Base-by-base conservation (phyloP, 2,329 filamentous ascomycete species). In the Hyphodiscus sp. region DNA sequence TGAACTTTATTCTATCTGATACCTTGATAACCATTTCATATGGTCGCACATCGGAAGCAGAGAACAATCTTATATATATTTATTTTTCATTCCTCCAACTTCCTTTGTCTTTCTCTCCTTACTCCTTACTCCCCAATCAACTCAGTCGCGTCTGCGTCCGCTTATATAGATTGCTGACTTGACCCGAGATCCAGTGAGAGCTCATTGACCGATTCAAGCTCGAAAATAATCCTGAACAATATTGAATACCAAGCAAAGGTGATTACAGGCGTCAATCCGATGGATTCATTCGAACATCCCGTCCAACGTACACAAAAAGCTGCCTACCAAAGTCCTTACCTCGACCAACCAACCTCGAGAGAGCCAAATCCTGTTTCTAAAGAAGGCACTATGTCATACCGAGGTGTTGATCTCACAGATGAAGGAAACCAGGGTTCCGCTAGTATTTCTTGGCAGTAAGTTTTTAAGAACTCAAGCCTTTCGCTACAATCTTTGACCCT, bases 401-500 rank as follows among this genome's bases (percentile, higher is more conserved):
- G 57, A 54, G 60, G 58, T 33, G 52, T 63, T 30, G 63, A 63
- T 57, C 57, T 61, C 29, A 58, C 59, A 38, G 60, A 49, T 50
- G 61, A 61, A 48, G 55, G 51, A 52, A 52, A 51, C 11, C 52
- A 63, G 30, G 41, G 48, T n/a, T 60, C 60, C n/a, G 47, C 45
- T 1, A 50, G 58, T 2, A 52, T 65, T 20, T 66, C 63, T 29
- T 66, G 64, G 64, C 63, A 65, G 64, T 66, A 57, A 50, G 62
- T 62, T 2, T 29, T 11, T 15, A 10, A 45, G 23, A 48, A 23
- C 19, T n/a, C 30, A 26, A 26, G 23, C 41, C 42, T 41, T 13
- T 20, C 16, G 41, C 19, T 20, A 11, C 9, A 50, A 15, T 13
- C 44, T 51, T 33, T 58, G n/a, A 56, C 29, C 3, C 23, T 2